phyloP scores from a whole-genome alignment of 2,329 filamentous ascomycete genomes.

The Madurella mycetomatis region DNA sequence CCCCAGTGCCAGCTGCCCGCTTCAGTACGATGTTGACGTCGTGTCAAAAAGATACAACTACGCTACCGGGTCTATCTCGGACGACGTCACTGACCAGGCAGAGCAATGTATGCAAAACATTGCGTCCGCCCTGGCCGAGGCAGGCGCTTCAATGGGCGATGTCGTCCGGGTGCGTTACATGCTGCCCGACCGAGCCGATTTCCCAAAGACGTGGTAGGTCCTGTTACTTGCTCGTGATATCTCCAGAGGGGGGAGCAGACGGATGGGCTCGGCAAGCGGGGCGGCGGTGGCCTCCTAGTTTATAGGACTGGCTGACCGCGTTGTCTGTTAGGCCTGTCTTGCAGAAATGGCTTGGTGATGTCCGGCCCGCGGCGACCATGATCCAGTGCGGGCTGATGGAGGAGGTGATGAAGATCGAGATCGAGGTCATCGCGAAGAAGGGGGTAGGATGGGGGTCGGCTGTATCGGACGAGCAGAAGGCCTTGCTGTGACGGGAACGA shows the following conservation, averaged over 20 bases:
- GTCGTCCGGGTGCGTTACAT: conserved; percentile 51
- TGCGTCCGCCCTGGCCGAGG: conserved; percentile 40
- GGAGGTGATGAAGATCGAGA: conserved; percentile 41
- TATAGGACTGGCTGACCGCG: too few relatives aligned
- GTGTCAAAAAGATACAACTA: conserved; percentile 44
- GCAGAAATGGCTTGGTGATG: conserved; percentile 44
- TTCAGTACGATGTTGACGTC: not conserved
- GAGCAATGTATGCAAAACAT: conserved; percentile 49
- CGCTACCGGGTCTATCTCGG: conserved; percentile 41
- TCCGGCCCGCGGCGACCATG: conserved; percentile 53
- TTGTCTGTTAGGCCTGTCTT: conserved; percentile 37
- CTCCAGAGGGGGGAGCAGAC: too few relatives aligned
- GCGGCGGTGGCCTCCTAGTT: too few relatives aligned
- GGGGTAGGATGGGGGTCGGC: not conserved
- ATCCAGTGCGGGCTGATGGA: conserved; percentile 48
- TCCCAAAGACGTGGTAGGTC: conserved; percentile 39
- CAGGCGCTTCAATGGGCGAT: conserved; percentile 41
- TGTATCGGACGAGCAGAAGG: not conserved
- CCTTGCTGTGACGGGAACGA: not conserved
- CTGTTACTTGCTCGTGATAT: too few relatives aligned
- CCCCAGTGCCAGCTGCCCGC: not conserved
- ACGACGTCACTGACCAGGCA: conserved; percentile 43
- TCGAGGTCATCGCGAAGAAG: conserved; percentile 33
- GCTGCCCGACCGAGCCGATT: conserved; percentile 44
- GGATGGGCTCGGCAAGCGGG: too few relatives aligned